Conservation (phyloP, 176 grass and related monocot species). For the Triticum timopheevii region DNA sequence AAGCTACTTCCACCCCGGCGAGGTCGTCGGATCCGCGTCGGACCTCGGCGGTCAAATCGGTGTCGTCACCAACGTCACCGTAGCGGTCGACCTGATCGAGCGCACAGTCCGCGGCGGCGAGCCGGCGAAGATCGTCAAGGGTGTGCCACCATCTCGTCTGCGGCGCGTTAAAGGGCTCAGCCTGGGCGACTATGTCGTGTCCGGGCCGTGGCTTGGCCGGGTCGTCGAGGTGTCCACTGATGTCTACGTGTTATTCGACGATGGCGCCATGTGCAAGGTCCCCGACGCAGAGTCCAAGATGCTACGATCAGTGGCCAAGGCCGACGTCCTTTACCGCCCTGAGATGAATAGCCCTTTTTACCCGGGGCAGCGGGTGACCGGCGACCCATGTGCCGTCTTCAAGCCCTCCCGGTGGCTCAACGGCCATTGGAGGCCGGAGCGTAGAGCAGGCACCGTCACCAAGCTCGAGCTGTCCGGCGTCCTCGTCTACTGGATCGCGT, state of each 20-base stretch:
- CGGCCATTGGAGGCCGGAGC: neutral
- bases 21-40: neutral
- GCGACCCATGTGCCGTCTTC: neutral
- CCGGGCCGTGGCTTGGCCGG: neutral
- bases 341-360: neutral
- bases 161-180: neutral
- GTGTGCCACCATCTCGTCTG: neutral
- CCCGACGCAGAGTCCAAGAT: neutral
- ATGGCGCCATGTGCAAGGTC: slow-evolving; percentile 13
- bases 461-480: neutral
- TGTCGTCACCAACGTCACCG: neutral
- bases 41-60: neutral
- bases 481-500: slow-evolving; percentile 14
- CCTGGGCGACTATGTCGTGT: neutral
- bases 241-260: slow-evolving; percentile 19
- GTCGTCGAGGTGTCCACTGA: neutral
- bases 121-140: neutral
- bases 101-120: neutral
- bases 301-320: neutral
- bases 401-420: neutral
- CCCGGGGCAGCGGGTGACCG: neutral
- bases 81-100: neutral
- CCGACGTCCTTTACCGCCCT: neutral
- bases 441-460: neutral
- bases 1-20: neutral